Conservation (phyloP, 352 stramenopile species). For the Phytophthora nicotianae region DNA sequence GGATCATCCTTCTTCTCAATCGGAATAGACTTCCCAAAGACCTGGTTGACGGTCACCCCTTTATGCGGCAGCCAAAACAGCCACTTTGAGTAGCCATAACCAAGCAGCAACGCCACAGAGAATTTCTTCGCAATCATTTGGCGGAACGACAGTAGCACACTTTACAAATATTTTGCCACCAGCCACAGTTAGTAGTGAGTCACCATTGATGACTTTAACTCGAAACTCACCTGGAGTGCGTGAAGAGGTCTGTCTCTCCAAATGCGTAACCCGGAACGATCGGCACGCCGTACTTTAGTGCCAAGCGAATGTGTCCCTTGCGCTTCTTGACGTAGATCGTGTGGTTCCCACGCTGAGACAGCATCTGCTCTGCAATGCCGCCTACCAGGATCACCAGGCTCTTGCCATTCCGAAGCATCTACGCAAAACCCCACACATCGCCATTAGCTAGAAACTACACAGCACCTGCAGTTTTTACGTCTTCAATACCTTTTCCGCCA, state of each 20-base stretch:
- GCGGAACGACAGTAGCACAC: slow-evolving; percentile 69
- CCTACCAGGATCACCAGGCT: slow-evolving; percentile 83
- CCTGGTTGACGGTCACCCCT: slow-evolving; percentile 63
- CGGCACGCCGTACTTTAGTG: slow-evolving; percentile 74
- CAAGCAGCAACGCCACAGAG: slow-evolving; percentile 61
- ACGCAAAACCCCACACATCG: not conserved
- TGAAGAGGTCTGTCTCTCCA: slow-evolving; percentile 86
- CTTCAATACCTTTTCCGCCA: slow-evolving; percentile 54
- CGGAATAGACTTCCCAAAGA: slow-evolving; percentile 75
- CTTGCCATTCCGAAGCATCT: slow-evolving; percentile 70
- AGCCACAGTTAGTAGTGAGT: slow-evolving; percentile 3
- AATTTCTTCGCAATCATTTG: slow-evolving; percentile 75
- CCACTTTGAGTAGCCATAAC: slow-evolving; percentile 64
- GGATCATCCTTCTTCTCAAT: slow-evolving; percentile 67
- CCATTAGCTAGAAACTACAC: slow-evolving; percentile 11
- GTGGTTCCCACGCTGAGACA: slow-evolving; percentile 72
- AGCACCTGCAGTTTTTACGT: not conserved
- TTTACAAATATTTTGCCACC: slow-evolving; percentile 18
- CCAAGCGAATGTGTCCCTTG: slow-evolving; percentile 83
- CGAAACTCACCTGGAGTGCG: slow-evolving; percentile 60
- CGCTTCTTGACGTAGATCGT: slow-evolving; percentile 81
- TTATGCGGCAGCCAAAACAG: slow-evolving; percentile 63
- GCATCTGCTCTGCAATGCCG: slow-evolving; percentile 85
- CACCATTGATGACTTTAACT: not conserved
- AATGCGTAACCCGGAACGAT: slow-evolving; percentile 85